phyloP scores from a whole-genome alignment of 1,284 basidiomycete species.

The Pascua guehoae region DNA sequence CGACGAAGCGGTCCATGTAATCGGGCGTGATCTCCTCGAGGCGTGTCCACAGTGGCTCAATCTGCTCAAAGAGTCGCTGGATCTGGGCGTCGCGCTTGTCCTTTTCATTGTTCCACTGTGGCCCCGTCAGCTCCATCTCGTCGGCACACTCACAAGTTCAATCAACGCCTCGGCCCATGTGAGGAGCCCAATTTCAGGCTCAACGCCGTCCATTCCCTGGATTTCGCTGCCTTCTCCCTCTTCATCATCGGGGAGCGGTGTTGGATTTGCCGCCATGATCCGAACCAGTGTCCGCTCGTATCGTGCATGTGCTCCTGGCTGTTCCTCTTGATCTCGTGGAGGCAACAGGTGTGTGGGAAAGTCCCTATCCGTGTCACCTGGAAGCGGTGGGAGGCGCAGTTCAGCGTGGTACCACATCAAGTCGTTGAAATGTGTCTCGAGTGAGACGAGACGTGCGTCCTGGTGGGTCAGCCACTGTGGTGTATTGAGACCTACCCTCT shows the following conservation, averaged over 20 bases:
- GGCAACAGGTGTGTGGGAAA: slow-evolving; percentile 37
- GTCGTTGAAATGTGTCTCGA: slow-evolving; percentile 38
- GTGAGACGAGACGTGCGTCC: slow-evolving; percentile 27
- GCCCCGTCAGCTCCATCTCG: not conserved
- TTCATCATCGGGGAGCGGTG: slow-evolving; percentile 23
- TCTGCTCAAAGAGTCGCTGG: slow-evolving; percentile 44
- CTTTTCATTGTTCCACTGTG: slow-evolving; percentile 39
- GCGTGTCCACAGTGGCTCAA: slow-evolving; percentile 45
- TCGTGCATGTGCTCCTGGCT: slow-evolving; percentile 25
- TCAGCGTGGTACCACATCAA: slow-evolving; percentile 43
- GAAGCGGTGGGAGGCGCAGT: slow-evolving; percentile 35
- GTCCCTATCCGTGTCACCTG: slow-evolving; percentile 1
- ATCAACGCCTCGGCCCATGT: slow-evolving; percentile 35
- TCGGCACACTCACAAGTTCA: slow-evolving; percentile 25
- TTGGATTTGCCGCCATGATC: slow-evolving; percentile 25
- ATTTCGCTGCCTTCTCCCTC: slow-evolving; percentile 21
- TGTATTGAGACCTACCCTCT: slow-evolving; percentile 31
- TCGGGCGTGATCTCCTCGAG: slow-evolving; percentile 40
- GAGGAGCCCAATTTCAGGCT: slow-evolving; percentile 43
- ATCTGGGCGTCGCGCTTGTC: slow-evolving; percentile 36
- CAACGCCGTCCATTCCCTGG: slow-evolving; percentile 38
- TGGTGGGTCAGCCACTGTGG: slow-evolving; percentile 10
- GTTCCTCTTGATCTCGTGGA: slow-evolving; percentile 23
- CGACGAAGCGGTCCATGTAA: slow-evolving; percentile 42
- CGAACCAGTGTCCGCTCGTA: slow-evolving; percentile 29